phyloP scores from a whole-genome alignment of 768 basidiomycete species.

The Mycena sanguinolenta region DNA sequence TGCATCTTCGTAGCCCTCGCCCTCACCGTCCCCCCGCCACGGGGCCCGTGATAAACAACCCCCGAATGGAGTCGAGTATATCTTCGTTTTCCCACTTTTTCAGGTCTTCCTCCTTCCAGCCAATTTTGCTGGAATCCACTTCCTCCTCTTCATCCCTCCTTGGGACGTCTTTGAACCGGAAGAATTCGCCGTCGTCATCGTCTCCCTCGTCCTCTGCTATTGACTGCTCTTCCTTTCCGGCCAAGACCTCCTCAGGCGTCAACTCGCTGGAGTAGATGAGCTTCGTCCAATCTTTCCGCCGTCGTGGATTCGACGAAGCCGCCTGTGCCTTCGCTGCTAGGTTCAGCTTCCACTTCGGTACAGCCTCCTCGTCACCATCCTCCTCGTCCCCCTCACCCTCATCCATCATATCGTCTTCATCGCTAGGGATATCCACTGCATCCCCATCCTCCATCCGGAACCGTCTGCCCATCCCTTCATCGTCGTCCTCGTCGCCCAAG shows the following conservation, averaged over 20 bases:
- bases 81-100: conserved; percentile 89
- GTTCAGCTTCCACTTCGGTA: conserved; percentile 83
- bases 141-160: conserved; percentile 59
- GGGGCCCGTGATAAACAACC: conserved; percentile 92
- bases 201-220: conserved; percentile 48
- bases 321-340: conserved; percentile 65
- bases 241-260: conserved; percentile 76
- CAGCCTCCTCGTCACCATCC: conserved; percentile 57
- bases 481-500: conserved; percentile 62
- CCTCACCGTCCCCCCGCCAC: conserved; percentile 51
- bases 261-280: conserved; percentile 84
- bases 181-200: conserved; percentile 83
- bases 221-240: conserved; percentile 48
- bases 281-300: conserved; percentile 83
- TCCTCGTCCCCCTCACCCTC: conserved; percentile 66
- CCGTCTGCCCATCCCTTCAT: conserved; percentile 44
- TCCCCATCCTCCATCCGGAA: conserved; percentile 65
- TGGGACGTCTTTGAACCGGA: conserved; percentile 65
- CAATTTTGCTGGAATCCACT: conserved; percentile 80
- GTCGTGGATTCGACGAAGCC: conserved; percentile 57
- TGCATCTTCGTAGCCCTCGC: conserved; percentile 52
- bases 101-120: conserved; percentile 61
- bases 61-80: conserved; percentile 86
- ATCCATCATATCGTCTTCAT: conserved; percentile 57
- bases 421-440: conserved; percentile 60